Evolutionary conservation across 176 grass and related monocot species (phyloP), one percentile per base, ranked within the genome.

Genomic region (Echinochloa phyllopogon): DNA sequence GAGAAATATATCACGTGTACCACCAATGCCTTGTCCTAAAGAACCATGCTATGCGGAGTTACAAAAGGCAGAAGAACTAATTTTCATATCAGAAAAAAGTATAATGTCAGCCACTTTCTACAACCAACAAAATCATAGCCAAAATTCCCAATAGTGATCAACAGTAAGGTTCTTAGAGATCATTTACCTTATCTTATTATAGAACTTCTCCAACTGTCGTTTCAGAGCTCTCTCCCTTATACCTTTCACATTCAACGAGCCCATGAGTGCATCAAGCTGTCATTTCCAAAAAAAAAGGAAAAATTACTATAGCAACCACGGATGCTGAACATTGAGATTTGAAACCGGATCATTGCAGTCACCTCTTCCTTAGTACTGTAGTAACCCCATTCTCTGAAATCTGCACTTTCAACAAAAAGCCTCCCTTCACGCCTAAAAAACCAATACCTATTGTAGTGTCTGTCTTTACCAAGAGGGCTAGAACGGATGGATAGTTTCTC

Each of bases 311-410:
- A 55, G 21, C 36, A 86, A 17, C 8, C 24, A 82, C 58, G 64
- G 50, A 81, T 60, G 65, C 8, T 21, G 16, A 82, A 37, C n/a
- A 60, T 20, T 77, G 21, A 68, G 17, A 77, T 40, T 36, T 61
- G 4, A 16, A 47, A 76, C 6, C 62, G 82, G 59, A 53, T 8
- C 57, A 82, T 57, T 75, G 67, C 53, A 61, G 60, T 85, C 41
- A 97, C 94, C 94, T 97, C 94, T 72, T 97, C 91, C 86, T 97
- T 97, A 36, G 85, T 90, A 65, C 57, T 92, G 65, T 97, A 97
- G 74, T 92, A 92, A n/a, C 94, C 91, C 94, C 91, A 94, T 76
- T 92, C 89, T 84, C 60, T 85, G 55, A 58, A 88, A 76, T 97
- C 91, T 69, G 85, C 91, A 78, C 49, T 88, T 84, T 97, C 91